A percentile compares a stretch with the other conserved stretches of the same genome.
These are phyloP conservation scores for Candida broadrunensis DNA, from an alignment of 805 yeast genomes.

Conservation along the genomic window DNA sequence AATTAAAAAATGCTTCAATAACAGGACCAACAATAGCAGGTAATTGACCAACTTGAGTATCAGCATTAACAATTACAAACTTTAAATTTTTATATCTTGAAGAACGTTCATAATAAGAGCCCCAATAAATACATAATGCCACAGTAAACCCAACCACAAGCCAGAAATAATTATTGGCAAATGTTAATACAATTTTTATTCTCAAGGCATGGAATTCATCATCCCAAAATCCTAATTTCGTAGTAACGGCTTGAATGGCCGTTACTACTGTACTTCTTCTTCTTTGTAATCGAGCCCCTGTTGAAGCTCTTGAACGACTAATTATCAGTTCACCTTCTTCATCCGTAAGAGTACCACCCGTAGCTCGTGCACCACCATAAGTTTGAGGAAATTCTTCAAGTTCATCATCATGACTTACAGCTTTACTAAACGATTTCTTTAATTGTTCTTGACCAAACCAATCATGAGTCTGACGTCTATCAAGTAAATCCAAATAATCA, in stretches of 20 bases:
- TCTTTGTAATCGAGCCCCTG: constrained; percentile 4
- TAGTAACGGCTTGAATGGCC: constrained; percentile 16
- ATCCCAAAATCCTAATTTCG: constrained; percentile 27
- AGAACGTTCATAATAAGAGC: constrained; percentile 21
- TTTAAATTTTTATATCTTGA: constrained; percentile 17
- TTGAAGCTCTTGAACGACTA: constrained; percentile 1
- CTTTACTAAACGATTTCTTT: constrained; percentile 2
- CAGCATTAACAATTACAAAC: constrained; percentile 26
- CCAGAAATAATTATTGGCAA: constrained; percentile 21
- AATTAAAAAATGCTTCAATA: constrained; percentile 18
- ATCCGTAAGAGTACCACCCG: background rate
- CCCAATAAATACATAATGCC: constrained; percentile 31
- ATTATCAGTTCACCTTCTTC: too few relatives aligned
- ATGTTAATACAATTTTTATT: constrained; percentile 16
- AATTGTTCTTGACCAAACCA: constrained; percentile 11
- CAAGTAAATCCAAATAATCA: constrained; percentile 3
- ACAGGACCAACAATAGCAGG: constrained; percentile 23
- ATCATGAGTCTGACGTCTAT: constrained; percentile 6
- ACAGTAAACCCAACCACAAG: constrained; percentile 18
- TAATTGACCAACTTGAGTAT: constrained; percentile 15
- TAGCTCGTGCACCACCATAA: constrained; percentile 2
- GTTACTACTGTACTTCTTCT: constrained; percentile 19
- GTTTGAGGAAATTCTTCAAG: constrained; percentile 8
- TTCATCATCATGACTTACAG: constrained; percentile 2
- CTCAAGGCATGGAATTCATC: constrained; percentile 22